phyloP scores from a whole-genome alignment of 345 rosid species.

The Rhodamnia argentea region DNA sequence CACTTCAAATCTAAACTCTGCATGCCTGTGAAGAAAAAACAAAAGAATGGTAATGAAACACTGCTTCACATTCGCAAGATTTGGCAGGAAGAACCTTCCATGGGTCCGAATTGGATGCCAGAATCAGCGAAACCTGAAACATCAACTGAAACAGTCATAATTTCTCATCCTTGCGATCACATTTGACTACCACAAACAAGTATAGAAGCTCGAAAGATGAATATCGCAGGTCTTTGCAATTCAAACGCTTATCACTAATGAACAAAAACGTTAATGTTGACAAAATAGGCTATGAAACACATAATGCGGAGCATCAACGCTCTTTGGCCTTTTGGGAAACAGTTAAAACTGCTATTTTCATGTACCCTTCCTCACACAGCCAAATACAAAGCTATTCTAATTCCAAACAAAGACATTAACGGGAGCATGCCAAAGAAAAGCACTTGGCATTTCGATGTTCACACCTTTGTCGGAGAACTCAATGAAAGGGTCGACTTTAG shows the following conservation, averaged over 20 bases:
- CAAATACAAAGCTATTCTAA: not conserved
- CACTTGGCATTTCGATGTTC: not conserved
- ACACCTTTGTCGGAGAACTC: constrained; percentile 86
- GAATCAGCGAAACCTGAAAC: constrained; percentile 79
- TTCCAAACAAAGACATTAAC: not conserved
- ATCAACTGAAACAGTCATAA: constrained; percentile 5
- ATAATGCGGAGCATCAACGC: not conserved
- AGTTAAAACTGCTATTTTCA: not conserved
- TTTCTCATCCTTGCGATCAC: not conserved
- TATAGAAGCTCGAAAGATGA: not conserved
- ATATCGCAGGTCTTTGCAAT: not conserved
- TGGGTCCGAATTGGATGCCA: constrained; percentile 73
- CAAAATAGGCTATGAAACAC: not conserved
- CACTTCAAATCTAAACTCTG: not conserved
- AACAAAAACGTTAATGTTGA: not conserved
- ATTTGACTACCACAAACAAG: not conserved
- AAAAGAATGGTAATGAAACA: not conserved
- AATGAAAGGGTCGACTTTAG: constrained; percentile 84
- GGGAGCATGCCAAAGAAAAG: not conserved
- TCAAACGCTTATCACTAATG: not conserved
- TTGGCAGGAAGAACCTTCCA: constrained; percentile 48
- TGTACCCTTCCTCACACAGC: not conserved
- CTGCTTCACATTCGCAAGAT: not conserved
- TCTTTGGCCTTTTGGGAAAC: not conserved
- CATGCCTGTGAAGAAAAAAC: not conserved